phyloP scores from a whole-genome alignment of 2,329 filamentous ascomycete genomes.

The Fusarium nodosum region DNA sequence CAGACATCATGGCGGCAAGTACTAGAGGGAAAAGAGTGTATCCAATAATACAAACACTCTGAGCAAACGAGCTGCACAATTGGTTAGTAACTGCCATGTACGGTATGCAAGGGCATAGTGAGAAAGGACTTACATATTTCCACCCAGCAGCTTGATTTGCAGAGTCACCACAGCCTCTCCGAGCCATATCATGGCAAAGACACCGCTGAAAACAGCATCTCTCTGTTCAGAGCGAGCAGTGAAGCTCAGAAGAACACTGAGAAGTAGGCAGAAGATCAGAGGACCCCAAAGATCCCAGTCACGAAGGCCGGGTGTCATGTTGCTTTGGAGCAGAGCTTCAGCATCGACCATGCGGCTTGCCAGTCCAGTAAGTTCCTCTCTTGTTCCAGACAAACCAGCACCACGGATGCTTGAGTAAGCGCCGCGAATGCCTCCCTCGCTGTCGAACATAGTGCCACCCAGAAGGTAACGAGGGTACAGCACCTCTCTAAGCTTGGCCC shows the following conservation, averaged over 20 bases:
- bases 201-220: constrained; percentile 91
- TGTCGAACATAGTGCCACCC: constrained; percentile 74
- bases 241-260: constrained; percentile 90
- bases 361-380: constrained; percentile 72
- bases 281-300: constrained; percentile 99
- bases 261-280: constrained; percentile 89
- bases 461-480: constrained; percentile 96
- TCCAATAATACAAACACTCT: constrained; percentile 97
- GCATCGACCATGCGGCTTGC: constrained; percentile 74
- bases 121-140: constrained; percentile 84
- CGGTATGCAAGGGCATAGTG: background rate
- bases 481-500: constrained; percentile 98
- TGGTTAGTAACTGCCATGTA: constrained; percentile 40
- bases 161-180: constrained; percentile 97
- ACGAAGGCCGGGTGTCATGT: constrained; percentile 89
- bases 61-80: constrained; percentile 86
- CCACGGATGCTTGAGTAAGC: constrained; percentile 73
- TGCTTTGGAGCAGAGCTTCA: constrained; percentile 72
- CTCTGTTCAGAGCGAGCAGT: constrained; percentile 84
- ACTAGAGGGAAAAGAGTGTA: constrained; percentile 98
- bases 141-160: constrained; percentile 95
- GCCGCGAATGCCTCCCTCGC: constrained; percentile 66
- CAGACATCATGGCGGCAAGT: constrained; percentile 90
- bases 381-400: constrained; percentile 69
- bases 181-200: constrained; percentile 97